Percentiles rank a stretch among this genome's conserved stretches.
These are phyloP conservation scores for Paraconiothyrium sp. DNA, from an alignment of 2,329 filamentous ascomycete species.

Conservation along the genomic window DNA sequence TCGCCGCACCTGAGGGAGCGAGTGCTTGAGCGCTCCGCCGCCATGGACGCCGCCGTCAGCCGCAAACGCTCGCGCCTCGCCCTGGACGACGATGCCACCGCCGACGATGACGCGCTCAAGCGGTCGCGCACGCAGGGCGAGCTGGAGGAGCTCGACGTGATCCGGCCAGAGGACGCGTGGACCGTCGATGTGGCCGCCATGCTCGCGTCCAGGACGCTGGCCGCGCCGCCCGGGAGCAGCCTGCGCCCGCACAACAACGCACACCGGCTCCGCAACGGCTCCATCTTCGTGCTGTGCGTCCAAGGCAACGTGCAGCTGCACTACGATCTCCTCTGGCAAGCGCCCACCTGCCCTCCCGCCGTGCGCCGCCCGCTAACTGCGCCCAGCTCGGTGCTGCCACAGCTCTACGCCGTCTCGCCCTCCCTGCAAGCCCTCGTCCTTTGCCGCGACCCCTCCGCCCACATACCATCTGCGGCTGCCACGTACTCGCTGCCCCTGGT, in stretches of 20 bases:
- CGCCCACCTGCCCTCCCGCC: background rate
- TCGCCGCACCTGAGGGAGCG: background rate
- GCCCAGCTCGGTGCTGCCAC: conserved; percentile 36
- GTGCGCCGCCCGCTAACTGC: conserved; percentile 13
- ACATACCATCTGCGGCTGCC: conserved; percentile 35
- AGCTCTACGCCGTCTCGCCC: conserved; percentile 44
- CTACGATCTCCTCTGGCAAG: conserved; percentile 49
- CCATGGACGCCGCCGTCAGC: conserved; percentile 41
- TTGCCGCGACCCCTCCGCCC: conserved; percentile 45
- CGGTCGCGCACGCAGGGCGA: conserved; percentile 47
- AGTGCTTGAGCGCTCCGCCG: conserved; percentile 26
- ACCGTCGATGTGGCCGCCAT: conserved; percentile 43
- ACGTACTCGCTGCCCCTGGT: conserved; percentile 43
- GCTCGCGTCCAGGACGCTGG: conserved; percentile 38
- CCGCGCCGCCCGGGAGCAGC: conserved; percentile 24
- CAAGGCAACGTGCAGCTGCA: conserved; percentile 47
- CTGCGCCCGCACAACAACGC: conserved; percentile 41
- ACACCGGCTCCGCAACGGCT: conserved; percentile 30
- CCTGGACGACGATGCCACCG: conserved; percentile 37
- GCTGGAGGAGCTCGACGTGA: conserved; percentile 46
- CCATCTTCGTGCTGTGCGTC: conserved; percentile 43
- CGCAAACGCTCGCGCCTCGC: conserved; percentile 47
- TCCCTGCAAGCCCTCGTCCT: conserved; percentile 46
- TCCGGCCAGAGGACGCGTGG: conserved; percentile 43
- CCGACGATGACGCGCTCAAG: conserved; percentile 38